Evolutionary conservation across 768 basidiomycete species (phyloP).

Genomic region (Pluteus cervinus): DNA sequence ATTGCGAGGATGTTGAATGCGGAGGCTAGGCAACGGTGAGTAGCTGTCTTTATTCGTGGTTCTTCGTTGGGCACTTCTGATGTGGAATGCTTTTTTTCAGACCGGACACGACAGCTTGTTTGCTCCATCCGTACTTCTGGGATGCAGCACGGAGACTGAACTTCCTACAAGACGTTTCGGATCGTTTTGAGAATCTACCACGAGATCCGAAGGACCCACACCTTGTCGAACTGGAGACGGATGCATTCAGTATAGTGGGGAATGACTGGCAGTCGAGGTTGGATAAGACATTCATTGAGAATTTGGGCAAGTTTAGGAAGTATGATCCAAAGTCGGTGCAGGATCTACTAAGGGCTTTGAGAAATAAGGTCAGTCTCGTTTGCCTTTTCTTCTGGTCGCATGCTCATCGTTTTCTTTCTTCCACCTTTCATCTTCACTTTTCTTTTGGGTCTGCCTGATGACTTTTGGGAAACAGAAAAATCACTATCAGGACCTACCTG

Average conservation of each 20-base stretch:
- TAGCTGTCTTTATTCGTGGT: conserved; percentile 10
- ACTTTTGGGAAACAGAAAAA: conserved; percentile 66
- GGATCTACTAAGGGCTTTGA: conserved; percentile 84
- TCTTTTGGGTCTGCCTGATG: background rate
- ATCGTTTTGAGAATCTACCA: conserved; percentile 97
- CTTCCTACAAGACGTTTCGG: conserved; percentile 97
- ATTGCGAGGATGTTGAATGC: conserved; percentile 75
- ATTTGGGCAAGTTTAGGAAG: conserved; percentile 94
- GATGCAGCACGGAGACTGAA: conserved; percentile 75
- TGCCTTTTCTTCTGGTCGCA: background rate
- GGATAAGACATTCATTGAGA: conserved; percentile 89
- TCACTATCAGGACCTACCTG: conserved; percentile 95
- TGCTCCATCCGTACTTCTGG: conserved; percentile 98
- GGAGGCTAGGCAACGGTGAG: conserved; percentile 70
- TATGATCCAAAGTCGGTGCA: conserved; percentile 90
- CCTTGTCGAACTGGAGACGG: conserved; percentile 68
- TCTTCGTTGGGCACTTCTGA: conserved; percentile 1
- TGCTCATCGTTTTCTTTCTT: too few relatives aligned
- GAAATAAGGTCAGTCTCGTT: conserved; percentile 75
- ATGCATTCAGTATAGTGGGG: conserved; percentile 69
- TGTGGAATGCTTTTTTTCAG: conserved; percentile 29
- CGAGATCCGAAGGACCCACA: conserved; percentile 81
- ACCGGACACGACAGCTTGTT: conserved; percentile 82
- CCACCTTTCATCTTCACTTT: too few relatives aligned
- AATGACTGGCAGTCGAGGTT: conserved; percentile 85